Base-by-base conservation (phyloP, 768 basidiomycete genomes). In the Rhodosporidiobolus sp. region DNA sequence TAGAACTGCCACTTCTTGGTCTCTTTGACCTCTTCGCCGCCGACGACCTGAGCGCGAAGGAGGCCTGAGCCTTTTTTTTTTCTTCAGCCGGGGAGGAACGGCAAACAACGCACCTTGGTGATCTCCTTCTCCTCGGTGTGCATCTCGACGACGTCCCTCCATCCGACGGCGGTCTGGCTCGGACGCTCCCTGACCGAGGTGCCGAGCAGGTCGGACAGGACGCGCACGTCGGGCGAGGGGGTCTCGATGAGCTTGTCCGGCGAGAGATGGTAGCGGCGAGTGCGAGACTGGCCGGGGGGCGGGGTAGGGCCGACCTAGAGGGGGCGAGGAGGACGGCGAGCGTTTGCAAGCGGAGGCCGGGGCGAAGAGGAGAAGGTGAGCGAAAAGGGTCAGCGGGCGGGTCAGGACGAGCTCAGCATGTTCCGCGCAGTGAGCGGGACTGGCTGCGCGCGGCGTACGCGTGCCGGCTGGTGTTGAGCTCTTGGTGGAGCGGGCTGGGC, bases 1-100 rank as follows among this genome's bases (percentile, higher is more conserved):
- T 92, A 99, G 82, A 89, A 98, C 80, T 90, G 92, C 95, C 95
- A 99, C 67, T 85, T 91, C 86, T 99, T 99, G 81, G 83, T 91
- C 85, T 98, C 90, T 6, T 82, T 87, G 43, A 88, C 84, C 80
- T 92, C 87, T 81, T 93, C 88, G 45, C 94, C 95, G 9, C 85
- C 88, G 52, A 94, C 87, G 43, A 84, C 55, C 64, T 70, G 54
- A 2, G 45, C 24, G 26, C 19, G 16, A 16, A 32, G 32, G 20
- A 30, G 12, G 57, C 10, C 7, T 26, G 7, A 48, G 46, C 43
- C 52, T 53, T 28, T 11, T 28, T 28, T 32, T 26, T 53, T 28
- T 11, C 46, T 28, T 32, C 28, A 8, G 46, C 2, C 45, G 12
- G 35, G 62, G 26, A 10, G 38, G 32, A 10, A 2, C 8, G 34